Evolutionary conservation across 73 alveolate species (phyloP).

Genomic region (Uronychia setigera): DNA sequence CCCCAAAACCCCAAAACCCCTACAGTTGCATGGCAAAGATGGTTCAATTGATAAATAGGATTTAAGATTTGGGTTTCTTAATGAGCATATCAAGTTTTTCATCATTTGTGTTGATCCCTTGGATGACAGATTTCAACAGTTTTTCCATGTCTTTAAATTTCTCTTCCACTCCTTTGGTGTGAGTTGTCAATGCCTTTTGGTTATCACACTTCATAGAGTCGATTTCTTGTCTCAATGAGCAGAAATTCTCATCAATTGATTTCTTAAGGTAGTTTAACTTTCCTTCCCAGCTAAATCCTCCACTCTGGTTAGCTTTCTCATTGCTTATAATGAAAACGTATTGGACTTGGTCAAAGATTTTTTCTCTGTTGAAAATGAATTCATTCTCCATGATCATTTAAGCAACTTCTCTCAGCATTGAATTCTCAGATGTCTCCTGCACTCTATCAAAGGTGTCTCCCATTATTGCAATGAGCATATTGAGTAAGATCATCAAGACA

Average conservation of each 20-base stretch:
- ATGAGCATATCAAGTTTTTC: no score
- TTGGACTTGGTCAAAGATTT: slow-evolving; percentile 18
- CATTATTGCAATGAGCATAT: slow-evolving; percentile 57
- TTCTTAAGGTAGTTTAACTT: slow-evolving; percentile 2
- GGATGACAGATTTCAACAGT: no score
- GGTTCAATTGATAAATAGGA: no score
- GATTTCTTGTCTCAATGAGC: no score
- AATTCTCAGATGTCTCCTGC: slow-evolving; percentile 22
- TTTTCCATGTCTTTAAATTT: no score
- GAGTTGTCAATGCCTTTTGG: no score
- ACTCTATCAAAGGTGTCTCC: slow-evolving; percentile 61
- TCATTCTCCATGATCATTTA: slow-evolving; percentile 30
- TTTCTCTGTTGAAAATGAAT: slow-evolving; percentile 3
- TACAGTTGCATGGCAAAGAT: no score
- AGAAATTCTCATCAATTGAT: background rate
- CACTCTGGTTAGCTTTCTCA: slow-evolving; percentile 18
- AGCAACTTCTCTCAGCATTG: slow-evolving; percentile 13
- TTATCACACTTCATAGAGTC: no score
- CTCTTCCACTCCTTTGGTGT: no score
- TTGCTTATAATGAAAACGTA: slow-evolving; percentile 17
- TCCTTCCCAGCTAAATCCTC: slow-evolving; percentile 25
- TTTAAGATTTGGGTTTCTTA: no score
- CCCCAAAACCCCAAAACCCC: no score
- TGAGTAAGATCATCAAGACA: slow-evolving; percentile 39
- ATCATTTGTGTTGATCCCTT: no score